phyloP scores from a whole-genome alignment of 768 basidiomycete genomes.

The Grammothele lineata region DNA sequence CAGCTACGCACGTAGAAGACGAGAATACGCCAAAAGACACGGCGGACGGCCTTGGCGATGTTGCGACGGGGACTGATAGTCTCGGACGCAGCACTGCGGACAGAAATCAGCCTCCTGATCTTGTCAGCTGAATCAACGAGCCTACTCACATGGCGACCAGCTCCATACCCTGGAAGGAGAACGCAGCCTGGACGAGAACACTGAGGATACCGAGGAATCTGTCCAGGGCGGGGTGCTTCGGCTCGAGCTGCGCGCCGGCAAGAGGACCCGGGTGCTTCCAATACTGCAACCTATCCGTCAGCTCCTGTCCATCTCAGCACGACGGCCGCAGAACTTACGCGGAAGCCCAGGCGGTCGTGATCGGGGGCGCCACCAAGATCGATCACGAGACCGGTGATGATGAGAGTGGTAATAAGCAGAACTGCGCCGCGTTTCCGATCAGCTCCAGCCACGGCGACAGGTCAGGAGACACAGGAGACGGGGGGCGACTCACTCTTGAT shows the following conservation, averaged over 20 bases:
- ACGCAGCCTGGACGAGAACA: slow-evolving; percentile 53
- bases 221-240: slow-evolving; percentile 31
- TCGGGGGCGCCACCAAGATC: slow-evolving; percentile 77
- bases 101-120: slow-evolving; percentile 5
- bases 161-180: slow-evolving; percentile 79
- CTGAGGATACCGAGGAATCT: slow-evolving; percentile 37
- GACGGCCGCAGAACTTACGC: slow-evolving; percentile 37
- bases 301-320: no score
- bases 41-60: slow-evolving; percentile 68
- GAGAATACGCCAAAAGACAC: slow-evolving; percentile 78
- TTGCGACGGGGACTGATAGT: slow-evolving; percentile 75
- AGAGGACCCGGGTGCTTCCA: slow-evolving; percentile 71
- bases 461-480: not conserved
- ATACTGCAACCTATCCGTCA: slow-evolving; percentile 34
- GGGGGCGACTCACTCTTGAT: slow-evolving; percentile 48
- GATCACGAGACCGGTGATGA: slow-evolving; percentile 61
- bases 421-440: no score
- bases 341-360: slow-evolving; percentile 64
- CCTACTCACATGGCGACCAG: slow-evolving; percentile 59
- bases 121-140: no score
- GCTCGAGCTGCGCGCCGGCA: slow-evolving; percentile 28
- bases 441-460: no score
- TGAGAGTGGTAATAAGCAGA: slow-evolving; percentile 54
- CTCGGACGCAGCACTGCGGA: slow-evolving; percentile 63
- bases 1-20: slow-evolving; percentile 59